Evolutionary conservation across 75 land plant genomes (phyloP), one percentile per base, ranked within the genome.

Genomic region (Pinus tabuliformis): DNA sequence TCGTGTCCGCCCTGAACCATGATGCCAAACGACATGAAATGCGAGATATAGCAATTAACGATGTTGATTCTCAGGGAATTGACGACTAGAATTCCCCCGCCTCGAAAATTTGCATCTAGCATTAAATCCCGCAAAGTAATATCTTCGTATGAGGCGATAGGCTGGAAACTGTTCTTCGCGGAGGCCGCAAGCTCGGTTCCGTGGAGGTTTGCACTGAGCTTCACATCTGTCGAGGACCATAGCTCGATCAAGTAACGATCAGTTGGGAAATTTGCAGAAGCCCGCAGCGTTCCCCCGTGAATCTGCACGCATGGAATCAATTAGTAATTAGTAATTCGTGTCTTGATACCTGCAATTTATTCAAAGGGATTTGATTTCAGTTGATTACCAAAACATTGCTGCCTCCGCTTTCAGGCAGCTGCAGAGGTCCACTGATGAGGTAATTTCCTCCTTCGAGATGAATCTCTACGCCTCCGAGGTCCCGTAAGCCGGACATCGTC

Each of bases 391-490:
- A 71, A 60, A 91, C 33, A 70, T 88, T 91, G 61, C 83, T 84
- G 21, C 86, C 91, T 28, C 82, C 84, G 39, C 70, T 39, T 59
- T 78, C 21, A 22, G 88, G 92, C 62, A 91, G 81, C 33, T 76
- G 65, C 17, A 91, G 79, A 13, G 93, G 93, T 58, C 57, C 42
- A 75, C 87, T 83, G 80, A 91, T 83, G 8, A 73, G 78, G 74
- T 90, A 91, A 56, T 87, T 76, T 56, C 93, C 93, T 54, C 93
- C 93, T 73, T 86, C 81, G 24, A 91, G 77, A 76, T 91, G 89
- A 62, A 91, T 74, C 70, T 82, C 80, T 1, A 79, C 87, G 6
- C 92, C 92, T 3, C 93, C 92, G 63, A 91, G 80, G 58, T 91
- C 92, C 18, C 63, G 58, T 14, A 91, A 64, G 28, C 93, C 93